phyloP scores from a whole-genome alignment of 345 rosid species.

The Populus pruinosa region DNA sequence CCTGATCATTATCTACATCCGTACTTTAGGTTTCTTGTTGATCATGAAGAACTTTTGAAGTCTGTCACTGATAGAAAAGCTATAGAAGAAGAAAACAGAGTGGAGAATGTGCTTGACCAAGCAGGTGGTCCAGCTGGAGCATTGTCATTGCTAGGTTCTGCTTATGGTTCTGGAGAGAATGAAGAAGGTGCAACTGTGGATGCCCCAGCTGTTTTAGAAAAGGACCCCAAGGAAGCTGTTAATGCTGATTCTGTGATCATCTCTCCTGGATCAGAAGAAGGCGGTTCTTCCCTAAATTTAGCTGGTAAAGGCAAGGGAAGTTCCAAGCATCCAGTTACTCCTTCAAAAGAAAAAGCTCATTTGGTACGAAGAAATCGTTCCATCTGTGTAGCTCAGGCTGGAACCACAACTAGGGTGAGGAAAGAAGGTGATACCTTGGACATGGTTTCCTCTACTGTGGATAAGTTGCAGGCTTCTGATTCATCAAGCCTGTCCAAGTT shows the following conservation, averaged over 20 bases:
- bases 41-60: slow-evolving; percentile 67
- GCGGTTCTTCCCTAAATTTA: slow-evolving; percentile 24
- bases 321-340: slow-evolving; percentile 34
- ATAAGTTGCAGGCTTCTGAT: slow-evolving; percentile 36
- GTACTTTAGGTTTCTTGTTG: slow-evolving; percentile 81
- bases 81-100: slow-evolving; percentile 41
- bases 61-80: slow-evolving; percentile 34
- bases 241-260: slow-evolving; percentile 25
- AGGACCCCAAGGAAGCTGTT: slow-evolving; percentile 24
- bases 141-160: slow-evolving; percentile 78
- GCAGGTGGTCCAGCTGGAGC: slow-evolving; percentile 47
- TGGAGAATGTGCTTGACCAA: slow-evolving; percentile 30
- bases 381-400: slow-evolving; percentile 41
- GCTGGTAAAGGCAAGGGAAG: slow-evolving; percentile 32
- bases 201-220: slow-evolving; percentile 26
- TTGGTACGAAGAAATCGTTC: slow-evolving; percentile 50
- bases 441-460: slow-evolving; percentile 22
- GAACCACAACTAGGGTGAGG: slow-evolving; percentile 36
- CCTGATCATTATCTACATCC: slow-evolving; percentile 80
- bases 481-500: slow-evolving; percentile 32
- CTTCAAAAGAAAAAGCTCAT: slow-evolving; percentile 45
- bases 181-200: slow-evolving; percentile 55
- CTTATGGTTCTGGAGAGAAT: slow-evolving; percentile 80
- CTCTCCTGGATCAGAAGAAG: slow-evolving; percentile 39
- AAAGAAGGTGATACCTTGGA: slow-evolving; percentile 36